Evolutionary conservation across 192 early-diverging fungal species (phyloP).

Genomic region (Spizellomyces punctatus): DNA sequence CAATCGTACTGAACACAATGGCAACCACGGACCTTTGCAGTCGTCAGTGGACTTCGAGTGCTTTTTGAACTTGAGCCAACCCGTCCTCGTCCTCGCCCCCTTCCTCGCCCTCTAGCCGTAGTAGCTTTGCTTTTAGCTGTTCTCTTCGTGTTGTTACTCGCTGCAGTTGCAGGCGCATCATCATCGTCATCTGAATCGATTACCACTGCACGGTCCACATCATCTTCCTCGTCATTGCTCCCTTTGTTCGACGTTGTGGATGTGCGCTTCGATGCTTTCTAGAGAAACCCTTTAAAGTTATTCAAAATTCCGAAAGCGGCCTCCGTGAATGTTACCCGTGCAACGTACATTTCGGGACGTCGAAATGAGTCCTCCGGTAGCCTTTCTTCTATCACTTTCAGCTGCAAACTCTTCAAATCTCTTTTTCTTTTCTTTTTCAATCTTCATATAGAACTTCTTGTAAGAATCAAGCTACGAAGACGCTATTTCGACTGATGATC

Average conservation of each 20-base stretch:
- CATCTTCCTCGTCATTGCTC: background rate
- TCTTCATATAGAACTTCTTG: too few relatives aligned
- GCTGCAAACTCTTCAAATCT: conserved; percentile 14
- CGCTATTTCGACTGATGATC: too few relatives aligned
- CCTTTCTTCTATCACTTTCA: background rate
- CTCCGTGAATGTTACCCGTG: too few relatives aligned
- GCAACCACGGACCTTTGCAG: background rate
- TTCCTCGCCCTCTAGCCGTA: conserved; percentile 7
- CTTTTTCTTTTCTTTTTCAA: conserved; percentile 12
- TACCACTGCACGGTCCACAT: background rate
- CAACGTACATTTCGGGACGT: too few relatives aligned
- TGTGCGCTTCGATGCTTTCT: background rate
- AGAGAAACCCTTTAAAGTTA: too few relatives aligned
- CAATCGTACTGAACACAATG: background rate
- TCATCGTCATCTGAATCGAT: background rate
- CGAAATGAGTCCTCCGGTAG: too few relatives aligned
- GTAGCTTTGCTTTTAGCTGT: background rate
- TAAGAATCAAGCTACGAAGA: too few relatives aligned
- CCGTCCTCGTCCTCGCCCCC: background rate
- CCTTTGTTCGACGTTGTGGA: background rate
- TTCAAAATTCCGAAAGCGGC: too few relatives aligned
- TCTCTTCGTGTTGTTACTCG: background rate
- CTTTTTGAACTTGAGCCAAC: background rate
- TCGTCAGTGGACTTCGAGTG: background rate
- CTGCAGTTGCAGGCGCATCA: background rate